Base-by-base conservation (phyloP, 2,329 filamentous ascomycete genomes). In the Cephalotrichum gorgonifer region DNA sequence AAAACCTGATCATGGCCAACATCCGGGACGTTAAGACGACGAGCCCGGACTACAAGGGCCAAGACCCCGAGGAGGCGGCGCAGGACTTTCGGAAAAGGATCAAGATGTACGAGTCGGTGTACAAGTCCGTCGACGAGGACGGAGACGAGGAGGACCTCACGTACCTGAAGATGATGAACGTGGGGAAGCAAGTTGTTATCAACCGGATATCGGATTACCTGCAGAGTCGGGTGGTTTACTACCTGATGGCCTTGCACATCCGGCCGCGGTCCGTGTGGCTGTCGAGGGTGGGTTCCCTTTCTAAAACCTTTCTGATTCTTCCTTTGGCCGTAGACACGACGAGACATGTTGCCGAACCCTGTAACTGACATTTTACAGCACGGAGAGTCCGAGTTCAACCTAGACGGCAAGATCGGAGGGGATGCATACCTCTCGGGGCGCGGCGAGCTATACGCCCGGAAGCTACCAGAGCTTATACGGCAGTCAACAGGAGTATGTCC, bases 161-260 rank as follows among this genome's bases (percentile, higher is more conserved):
- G 33, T 98, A 96, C 62, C 85, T 97, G 62, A 97, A 98, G 70
- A 85, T 98, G 62, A 94, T 97, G 75, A 85, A 98, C 61, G 88
- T 97, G 12, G 90, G 93, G 51, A 88, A 88, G 57, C 88, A 95
- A 61, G 90, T 97, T 62, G 93, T 97, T 61, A 97, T 98, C 77
- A 98, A 97, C 70, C 84, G 86, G 62, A 95, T 98, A 60, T 85
- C 89, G 62, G 93, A 98, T 67, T 98, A 98, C 62, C 75, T 98
- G 26, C 93, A 96, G 64, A 95, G 88, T 64, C 84, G 93, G 51
- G 84, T 98, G 42, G 91, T 98, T 43, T 98, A 98, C 68, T 98
- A 96, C 64, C 80, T 97, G 51, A 96, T 97, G 83, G 98, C 97
- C 64, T 75, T 98, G 35, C 93, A 98, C 69, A 98, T 98, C 65